Percentiles rank a stretch among this genome's conserved stretches.
Evolutionary conservation across 306 rosid species (phyloP).

Genomic region (Cucurbita argyrosperma): DNA sequence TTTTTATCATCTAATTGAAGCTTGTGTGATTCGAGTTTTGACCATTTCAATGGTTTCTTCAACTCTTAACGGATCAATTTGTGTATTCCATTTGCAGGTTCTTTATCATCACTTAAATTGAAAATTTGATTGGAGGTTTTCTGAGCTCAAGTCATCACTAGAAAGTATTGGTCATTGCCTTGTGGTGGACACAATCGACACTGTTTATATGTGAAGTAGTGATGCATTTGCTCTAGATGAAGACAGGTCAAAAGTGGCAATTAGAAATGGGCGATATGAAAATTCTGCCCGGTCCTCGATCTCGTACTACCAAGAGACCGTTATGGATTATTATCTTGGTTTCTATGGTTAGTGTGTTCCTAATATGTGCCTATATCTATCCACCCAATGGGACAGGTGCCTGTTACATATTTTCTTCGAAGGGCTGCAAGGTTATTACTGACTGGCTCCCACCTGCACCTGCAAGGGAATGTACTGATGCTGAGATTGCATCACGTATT

Average conservation of each 20-base stretch:
- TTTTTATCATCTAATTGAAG: neutral
- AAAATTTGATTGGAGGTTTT: neutral
- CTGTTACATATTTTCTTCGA: conserved; percentile 74
- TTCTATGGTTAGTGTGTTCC: conserved; percentile 59
- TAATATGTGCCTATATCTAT: conserved; percentile 72
- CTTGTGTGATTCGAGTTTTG: neutral
- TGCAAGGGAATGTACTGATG: conserved; percentile 58
- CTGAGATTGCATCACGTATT: conserved; percentile 65
- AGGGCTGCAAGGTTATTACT: conserved; percentile 49
- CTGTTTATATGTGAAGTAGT: conserved; percentile 21
- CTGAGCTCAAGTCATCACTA: neutral
- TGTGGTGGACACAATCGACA: neutral
- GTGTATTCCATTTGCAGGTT: conserved; percentile 3
- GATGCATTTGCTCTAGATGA: conserved; percentile 49
- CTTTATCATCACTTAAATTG: neutral
- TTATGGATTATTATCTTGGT: conserved; percentile 83
- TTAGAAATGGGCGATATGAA: conserved; percentile 68
- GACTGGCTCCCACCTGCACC: conserved; percentile 91
- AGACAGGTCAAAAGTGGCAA: conserved; percentile 57
- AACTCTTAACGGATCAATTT: neutral
- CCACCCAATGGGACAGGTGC: conserved; percentile 55
- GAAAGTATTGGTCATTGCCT: neutral
- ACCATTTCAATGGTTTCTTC: neutral
- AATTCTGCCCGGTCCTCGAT: conserved; percentile 67
- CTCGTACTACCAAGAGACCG: conserved; percentile 73